Base-by-base conservation (phyloP, 164 flowering plant species). In the Macadamia integrifolia region DNA sequence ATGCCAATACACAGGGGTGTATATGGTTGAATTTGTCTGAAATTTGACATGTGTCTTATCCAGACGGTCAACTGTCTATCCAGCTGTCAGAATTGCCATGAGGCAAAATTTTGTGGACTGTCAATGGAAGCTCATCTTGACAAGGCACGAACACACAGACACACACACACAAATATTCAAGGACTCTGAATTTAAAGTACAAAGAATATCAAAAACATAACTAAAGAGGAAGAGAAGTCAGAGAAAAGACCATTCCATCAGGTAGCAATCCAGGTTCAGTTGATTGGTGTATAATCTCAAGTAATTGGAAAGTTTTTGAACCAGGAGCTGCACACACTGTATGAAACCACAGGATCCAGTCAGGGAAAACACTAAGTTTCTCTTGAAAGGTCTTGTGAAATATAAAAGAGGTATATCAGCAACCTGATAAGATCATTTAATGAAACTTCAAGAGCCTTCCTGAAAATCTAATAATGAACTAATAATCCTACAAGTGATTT, bases 251-350 rank as follows among this genome's bases (percentile, higher is more conserved):
- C 99, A 95, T 78, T 83, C 99, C 99, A 74, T 77, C 66, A 67
- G 99, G 99, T 65, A 95, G 78, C 10, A 73, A 66, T 74, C 89
- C 94, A 65, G 90, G 76, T 67, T 79, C 76, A 42, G 78, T 65
- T 63, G 92, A 79, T 59, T 81, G 87, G 75, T 95, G 87, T 59
- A 95, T 89, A 61, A 89, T 92, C 87, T 95, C 99, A 56, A 95
- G 91, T 69, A 95, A 78, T 72, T 95, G 99, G 80, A 90, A 95
- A 62, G 99, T 95, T 82, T 95, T 95, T 58, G 99, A 95, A 60
- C 99, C 99, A 3, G 99, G 99, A 64, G 99, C 99, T 46, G 99
- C 99, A 83, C 99, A 95, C 99, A 95, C 99, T 95, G 85, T 79
- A 84, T 2, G 62, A 44, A 72, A 74, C 49, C 35, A 78, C 60